Evolutionary conservation across 129 eudicot species (phyloP).

Genomic region (Logfia minima): DNA sequence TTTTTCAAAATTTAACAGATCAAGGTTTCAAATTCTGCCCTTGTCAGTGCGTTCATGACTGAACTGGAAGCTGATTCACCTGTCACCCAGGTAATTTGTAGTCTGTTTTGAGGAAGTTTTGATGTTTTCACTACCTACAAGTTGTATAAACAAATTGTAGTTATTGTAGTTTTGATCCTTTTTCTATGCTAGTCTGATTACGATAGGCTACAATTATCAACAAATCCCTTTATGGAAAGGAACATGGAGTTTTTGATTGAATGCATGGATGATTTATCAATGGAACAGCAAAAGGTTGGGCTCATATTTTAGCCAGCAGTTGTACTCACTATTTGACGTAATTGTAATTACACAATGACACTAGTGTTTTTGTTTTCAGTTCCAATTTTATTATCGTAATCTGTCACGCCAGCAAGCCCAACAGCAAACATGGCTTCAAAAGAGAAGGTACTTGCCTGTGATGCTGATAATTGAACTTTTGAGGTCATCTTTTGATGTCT

Average conservation of each 20-base stretch:
- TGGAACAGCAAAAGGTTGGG: conserved; percentile 90
- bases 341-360: not conserved
- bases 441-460: conserved; percentile 67
- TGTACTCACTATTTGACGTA: not conserved
- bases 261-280: conserved; percentile 95
- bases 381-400: conserved; percentile 83
- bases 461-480: not conserved
- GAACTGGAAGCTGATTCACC: conserved; percentile 86
- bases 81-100: conserved; percentile 62
- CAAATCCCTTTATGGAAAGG: conserved; percentile 85
- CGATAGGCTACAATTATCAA: conserved; percentile 82
- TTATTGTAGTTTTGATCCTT: conserved; percentile 1
- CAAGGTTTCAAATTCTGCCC: conserved; percentile 91
- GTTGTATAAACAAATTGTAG: conserved; percentile 10
- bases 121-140: not conserved
- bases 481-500: not conserved
- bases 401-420: conserved; percentile 96
- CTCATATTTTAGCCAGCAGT: not conserved
- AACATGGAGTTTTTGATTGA: conserved; percentile 90
- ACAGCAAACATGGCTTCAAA: conserved; percentile 99
- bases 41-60: conserved; percentile 86
- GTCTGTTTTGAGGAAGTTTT: not conserved
- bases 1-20: conserved; percentile 41
- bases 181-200: conserved; percentile 66
- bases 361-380: conserved; percentile 42